phyloP scores from a whole-genome alignment of 108 stramenopile genomes.

The Parietichytrium sp. region DNA sequence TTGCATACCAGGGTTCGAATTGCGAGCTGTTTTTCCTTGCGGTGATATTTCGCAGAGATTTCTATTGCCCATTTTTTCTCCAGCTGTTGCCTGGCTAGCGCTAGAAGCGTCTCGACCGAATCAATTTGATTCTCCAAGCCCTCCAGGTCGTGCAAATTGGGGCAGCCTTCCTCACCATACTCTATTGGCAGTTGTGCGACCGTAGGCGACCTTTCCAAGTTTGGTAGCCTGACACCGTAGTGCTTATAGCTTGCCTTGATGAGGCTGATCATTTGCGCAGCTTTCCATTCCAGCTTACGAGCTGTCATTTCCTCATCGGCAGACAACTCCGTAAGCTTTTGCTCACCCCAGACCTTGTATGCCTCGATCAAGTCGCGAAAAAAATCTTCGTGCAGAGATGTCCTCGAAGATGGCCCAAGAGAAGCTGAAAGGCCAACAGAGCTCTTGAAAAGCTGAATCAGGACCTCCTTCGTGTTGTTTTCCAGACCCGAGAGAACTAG shows the following conservation, averaged over 20 bases:
- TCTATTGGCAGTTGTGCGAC: not conserved
- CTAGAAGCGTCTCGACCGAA: no score
- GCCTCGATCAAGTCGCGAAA: not conserved
- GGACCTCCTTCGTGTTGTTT: not conserved
- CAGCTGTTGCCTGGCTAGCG: no score
- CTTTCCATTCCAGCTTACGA: not conserved
- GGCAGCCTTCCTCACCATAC: no score
- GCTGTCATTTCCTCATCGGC: not conserved
- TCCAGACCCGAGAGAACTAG: constrained; percentile 1
- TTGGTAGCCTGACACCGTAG: not conserved
- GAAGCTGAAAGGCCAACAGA: not conserved
- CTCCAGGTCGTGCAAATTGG: no score
- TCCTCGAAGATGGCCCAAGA: no score
- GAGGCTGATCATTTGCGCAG: constrained; percentile 1
- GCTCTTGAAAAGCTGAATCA: not conserved
- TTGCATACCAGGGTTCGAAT: not conserved
- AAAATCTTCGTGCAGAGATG: constrained; percentile 14
- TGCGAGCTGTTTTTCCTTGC: not conserved
- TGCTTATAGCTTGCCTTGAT: not conserved
- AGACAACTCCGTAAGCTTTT: not conserved
- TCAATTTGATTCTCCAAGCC: no score
- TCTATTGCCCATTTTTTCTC: not conserved
- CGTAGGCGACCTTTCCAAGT: not conserved
- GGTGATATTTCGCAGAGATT: not conserved
- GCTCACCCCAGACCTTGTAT: not conserved